Conservation (phyloP, 2,329 filamentous ascomycete genomes). For the Beauveria medogensis region DNA sequence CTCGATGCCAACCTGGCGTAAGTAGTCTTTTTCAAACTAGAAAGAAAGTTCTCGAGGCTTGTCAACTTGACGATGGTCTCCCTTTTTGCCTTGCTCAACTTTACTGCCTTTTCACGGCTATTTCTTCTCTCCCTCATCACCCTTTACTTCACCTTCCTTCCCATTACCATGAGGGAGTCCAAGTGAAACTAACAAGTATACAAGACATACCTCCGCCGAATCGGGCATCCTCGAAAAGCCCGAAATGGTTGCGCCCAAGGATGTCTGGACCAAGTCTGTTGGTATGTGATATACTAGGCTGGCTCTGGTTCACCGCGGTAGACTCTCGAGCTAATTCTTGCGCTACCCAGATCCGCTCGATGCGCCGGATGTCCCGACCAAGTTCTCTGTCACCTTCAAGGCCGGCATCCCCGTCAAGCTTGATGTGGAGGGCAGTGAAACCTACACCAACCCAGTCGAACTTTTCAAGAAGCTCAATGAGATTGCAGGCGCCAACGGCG, state of each 20-base stretch:
- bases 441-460: slow-evolving; percentile 54
- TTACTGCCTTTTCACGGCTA: background rate
- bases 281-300: slow-evolving; percentile 15
- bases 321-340: slow-evolving; percentile 13
- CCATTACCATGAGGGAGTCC: slow-evolving; percentile 29
- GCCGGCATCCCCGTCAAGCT: slow-evolving; percentile 62
- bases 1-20: slow-evolving; percentile 30
- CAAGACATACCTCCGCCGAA: slow-evolving; percentile 54
- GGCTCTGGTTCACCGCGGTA: background rate
- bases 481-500: slow-evolving; percentile 55
- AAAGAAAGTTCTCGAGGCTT: background rate
- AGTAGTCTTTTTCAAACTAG: background rate
- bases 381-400: slow-evolving; percentile 58
- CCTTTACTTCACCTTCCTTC: background rate
- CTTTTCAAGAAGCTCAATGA: slow-evolving; percentile 58
- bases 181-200: background rate
- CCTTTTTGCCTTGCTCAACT: background rate
- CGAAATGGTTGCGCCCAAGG: slow-evolving; percentile 51
- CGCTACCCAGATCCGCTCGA: slow-evolving; percentile 48
- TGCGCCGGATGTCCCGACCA: slow-evolving; percentile 54
- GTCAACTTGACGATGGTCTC: background rate
- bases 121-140: background rate
- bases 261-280: slow-evolving; percentile 62
- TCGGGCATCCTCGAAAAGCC: slow-evolving; percentile 60
- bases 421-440: slow-evolving; percentile 44